phyloP scores from a whole-genome alignment of 805 yeast species.

The Yamadazyma endophytica region DNA sequence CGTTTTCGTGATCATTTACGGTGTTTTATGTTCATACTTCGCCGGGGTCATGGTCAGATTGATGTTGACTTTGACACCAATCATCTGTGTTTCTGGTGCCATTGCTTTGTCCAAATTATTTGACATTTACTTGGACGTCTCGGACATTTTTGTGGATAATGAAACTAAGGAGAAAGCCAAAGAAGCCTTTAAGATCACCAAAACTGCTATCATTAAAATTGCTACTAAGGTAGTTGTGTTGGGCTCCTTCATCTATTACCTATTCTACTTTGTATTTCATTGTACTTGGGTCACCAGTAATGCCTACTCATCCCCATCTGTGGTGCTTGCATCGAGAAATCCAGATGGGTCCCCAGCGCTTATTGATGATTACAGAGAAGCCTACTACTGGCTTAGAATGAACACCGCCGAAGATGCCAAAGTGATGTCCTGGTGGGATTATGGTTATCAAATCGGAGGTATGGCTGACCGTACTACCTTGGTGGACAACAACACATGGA shows the following conservation, averaged over 20 bases:
- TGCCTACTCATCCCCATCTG: constrained; percentile 97
- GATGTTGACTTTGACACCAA: constrained; percentile 94
- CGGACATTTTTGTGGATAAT: constrained; percentile 28
- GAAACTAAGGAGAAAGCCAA: constrained; percentile 4
- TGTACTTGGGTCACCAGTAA: constrained; percentile 96
- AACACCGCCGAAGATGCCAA: constrained; percentile 95
- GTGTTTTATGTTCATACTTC: constrained; percentile 92
- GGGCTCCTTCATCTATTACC: constrained; percentile 66
- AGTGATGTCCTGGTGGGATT: constrained; percentile 99
- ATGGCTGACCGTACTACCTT: constrained; percentile 99
- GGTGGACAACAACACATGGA: constrained; percentile 99
- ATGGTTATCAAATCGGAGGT: constrained; percentile 99
- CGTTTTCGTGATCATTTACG: constrained; percentile 84
- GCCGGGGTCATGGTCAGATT: constrained; percentile 99
- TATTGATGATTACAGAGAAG: constrained; percentile 97
- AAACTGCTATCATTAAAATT: constrained; percentile 17
- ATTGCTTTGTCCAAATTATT: constrained; percentile 81
- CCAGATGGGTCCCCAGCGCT: constrained; percentile 82
- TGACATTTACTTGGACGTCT: constrained; percentile 74
- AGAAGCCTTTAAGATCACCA: constrained; percentile 5
- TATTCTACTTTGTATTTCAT: constrained; percentile 80
- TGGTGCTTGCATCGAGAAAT: constrained; percentile 76
- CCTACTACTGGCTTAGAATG: constrained; percentile 98
- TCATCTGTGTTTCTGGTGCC: constrained; percentile 90
- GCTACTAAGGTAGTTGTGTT: constrained; percentile 61